Evolutionary conservation across 2,329 filamentous ascomycete genomes (phyloP).

Genomic region (Proliferodiscus dingleyae): DNA sequence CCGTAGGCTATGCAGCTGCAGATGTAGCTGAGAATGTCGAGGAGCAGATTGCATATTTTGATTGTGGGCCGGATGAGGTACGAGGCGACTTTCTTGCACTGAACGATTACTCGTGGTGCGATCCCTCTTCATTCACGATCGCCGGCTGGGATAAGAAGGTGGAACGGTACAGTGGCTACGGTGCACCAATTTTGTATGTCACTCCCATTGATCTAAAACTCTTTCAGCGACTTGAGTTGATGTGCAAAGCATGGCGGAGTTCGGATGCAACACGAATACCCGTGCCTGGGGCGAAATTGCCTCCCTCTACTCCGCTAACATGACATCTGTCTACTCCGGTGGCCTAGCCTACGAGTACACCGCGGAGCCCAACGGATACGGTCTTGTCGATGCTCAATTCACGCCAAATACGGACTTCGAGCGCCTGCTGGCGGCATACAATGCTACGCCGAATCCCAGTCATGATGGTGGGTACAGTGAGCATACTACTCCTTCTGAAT

Average conservation of each 20-base stretch:
- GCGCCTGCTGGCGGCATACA: constrained; percentile 37
- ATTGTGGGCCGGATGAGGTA: constrained; percentile 63
- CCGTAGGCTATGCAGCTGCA: constrained; percentile 57
- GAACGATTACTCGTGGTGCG: constrained; percentile 65
- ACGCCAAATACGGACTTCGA: constrained; percentile 42
- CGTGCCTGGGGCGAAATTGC: constrained; percentile 77
- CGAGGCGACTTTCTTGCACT: constrained; percentile 64
- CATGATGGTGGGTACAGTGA: constrained; percentile 49
- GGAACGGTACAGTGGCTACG: constrained; percentile 61
- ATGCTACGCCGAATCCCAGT: constrained; percentile 38
- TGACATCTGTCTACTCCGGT: constrained; percentile 89
- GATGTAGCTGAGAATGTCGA: constrained; percentile 59
- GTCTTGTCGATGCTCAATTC: constrained; percentile 40
- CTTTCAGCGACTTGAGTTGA: constrained; percentile 12
- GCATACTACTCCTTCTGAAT: constrained; percentile 34
- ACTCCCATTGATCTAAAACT: neutral
- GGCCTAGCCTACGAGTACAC: constrained; percentile 96
- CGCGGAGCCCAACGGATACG: constrained; percentile 72
- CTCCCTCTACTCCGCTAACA: constrained; percentile 74
- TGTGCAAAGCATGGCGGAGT: constrained; percentile 64
- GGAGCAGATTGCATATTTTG: constrained; percentile 68
- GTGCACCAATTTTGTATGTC: constrained; percentile 51
- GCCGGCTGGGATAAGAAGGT: constrained; percentile 69
- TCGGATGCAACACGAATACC: constrained; percentile 77
- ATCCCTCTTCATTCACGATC: constrained; percentile 50